Evolutionary conservation across 768 basidiomycete species (phyloP), one percentile per base, ranked within the genome.

Genomic region (Cystoderma amianthinum): DNA sequence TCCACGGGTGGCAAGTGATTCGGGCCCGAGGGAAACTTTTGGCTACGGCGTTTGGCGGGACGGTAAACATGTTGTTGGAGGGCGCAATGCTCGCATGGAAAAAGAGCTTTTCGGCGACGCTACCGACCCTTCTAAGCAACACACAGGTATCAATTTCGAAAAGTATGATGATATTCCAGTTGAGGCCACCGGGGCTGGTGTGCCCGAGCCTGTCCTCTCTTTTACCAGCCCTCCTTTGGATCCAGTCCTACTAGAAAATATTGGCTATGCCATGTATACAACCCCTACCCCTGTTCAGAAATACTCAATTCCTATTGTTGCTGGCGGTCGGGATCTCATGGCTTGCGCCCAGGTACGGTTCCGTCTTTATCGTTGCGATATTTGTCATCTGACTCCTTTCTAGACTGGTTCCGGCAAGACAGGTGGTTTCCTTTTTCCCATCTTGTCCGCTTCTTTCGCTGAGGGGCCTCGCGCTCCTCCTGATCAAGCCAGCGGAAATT

Each of bases 401-500:
- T 69, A 98, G 87, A 99, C 96, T 55, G 96, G 96, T 70, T 99
- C 96, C 63, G 96, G 96, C 47, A 99, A 98, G 72, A 98, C 96
- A 28, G 96, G 78, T 51, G 96, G 96, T 57, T 99, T 99, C 78
- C 78, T 99, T 48, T 99, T 99, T 77, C 96, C 96, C 42, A 98
- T 99, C 58, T 78, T 99, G 48, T 96, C 93, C 22, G 85, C 93
- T 13, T 85, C 90, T 30, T 99, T 96, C 68, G 48, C 75, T 33
- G 69, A 74, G 48, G 96, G 96, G 23, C 96, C 96, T 47, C 67
- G 72, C 46, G 54, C 81, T 11, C 78, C 84, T 47, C 84, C 90
- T 15, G 74, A 70, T 16, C 69, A 74, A 30, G 38, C 72, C 12
- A 49, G 65, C 42, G 63, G 63, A 42, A 71, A 71, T 39, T 85